phyloP scores from a whole-genome alignment of 2,329 filamentous ascomycete genomes.

The Sporothrix pallida region DNA sequence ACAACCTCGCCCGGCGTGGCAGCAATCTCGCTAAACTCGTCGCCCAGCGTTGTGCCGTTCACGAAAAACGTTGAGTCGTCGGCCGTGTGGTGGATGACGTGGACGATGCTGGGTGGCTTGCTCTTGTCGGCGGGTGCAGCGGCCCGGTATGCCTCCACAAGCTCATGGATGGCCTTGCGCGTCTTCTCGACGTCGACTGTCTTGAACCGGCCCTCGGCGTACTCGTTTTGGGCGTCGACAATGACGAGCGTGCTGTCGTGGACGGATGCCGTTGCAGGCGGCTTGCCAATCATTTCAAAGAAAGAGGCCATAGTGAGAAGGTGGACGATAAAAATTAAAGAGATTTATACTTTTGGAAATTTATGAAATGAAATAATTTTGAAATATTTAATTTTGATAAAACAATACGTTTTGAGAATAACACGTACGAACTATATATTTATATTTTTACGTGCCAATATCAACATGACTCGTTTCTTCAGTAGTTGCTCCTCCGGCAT shows the following conservation, averaged over 20 bases:
- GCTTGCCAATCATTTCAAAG: slow-evolving; percentile 60
- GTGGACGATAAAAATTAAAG: not conserved
- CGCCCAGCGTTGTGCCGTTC: slow-evolving; percentile 62
- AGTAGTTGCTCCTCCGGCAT: not conserved
- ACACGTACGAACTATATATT: not conserved
- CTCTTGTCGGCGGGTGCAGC: slow-evolving; percentile 36
- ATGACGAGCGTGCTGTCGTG: slow-evolving; percentile 67
- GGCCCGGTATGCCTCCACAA: slow-evolving; percentile 66
- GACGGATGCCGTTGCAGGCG: slow-evolving; percentile 61
- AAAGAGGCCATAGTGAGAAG: slow-evolving; percentile 37
- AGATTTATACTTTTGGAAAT: not conserved
- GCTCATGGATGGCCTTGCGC: slow-evolving; percentile 60
- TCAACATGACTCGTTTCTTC: not conserved
- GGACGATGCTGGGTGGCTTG: slow-evolving; percentile 55
- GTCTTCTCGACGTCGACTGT: slow-evolving; percentile 60
- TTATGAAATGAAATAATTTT: not conserved
- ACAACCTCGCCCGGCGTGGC: slow-evolving; percentile 61
- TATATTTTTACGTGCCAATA: not conserved
- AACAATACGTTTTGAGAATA: not conserved
- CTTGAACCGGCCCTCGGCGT: slow-evolving; percentile 62
- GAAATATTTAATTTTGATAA: not conserved
- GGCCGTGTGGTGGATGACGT: slow-evolving; percentile 65
- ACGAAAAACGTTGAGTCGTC: slow-evolving; percentile 65
- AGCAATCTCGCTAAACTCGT: slow-evolving; percentile 65
- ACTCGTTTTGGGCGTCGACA: slow-evolving; percentile 75